These are phyloP conservation scores for Apostasia ramifera DNA, from an alignment of 106 monocot genomes.

Conservation along the genomic window DNA sequence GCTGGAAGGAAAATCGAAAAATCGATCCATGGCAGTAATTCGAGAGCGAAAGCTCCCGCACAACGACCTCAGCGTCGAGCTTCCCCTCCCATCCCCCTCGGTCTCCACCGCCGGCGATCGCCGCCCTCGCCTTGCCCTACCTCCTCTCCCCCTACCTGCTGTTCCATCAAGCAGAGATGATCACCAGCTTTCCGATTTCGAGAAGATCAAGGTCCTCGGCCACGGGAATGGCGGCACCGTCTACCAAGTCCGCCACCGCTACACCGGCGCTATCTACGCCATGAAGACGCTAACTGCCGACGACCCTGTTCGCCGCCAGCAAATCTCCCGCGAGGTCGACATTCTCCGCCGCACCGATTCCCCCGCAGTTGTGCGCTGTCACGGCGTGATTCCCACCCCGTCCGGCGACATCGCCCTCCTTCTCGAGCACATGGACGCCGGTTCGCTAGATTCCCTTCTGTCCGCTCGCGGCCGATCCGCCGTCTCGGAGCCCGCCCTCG, in stretches of 20 bases:
- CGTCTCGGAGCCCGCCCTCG: slow-evolving; percentile 31
- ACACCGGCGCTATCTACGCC: slow-evolving; percentile 32
- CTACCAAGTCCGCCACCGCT: slow-evolving; percentile 61
- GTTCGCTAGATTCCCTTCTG: slow-evolving; percentile 25
- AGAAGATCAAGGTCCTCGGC: slow-evolving; percentile 52
- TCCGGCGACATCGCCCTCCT: slow-evolving; percentile 36
- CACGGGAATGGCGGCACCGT: slow-evolving; percentile 74
- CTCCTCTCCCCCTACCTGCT: slow-evolving; percentile 6
- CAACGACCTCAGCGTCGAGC: slow-evolving; percentile 12
- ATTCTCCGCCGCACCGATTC: slow-evolving; percentile 42
- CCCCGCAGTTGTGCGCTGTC: slow-evolving; percentile 36
- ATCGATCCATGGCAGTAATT: slow-evolving; percentile 29
- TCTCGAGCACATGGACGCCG: slow-evolving; percentile 35
- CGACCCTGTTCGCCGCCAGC: background rate
- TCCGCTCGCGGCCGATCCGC: background rate
- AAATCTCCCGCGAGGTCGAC: slow-evolving; percentile 33
- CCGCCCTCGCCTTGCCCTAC: slow-evolving; percentile 1
- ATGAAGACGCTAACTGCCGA: slow-evolving; percentile 43
- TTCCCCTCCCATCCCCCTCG: background rate
- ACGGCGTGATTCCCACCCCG: slow-evolving; percentile 14
- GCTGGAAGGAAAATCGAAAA: too few relatives aligned
- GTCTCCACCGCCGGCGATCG: background rate
- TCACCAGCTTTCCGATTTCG: slow-evolving; percentile 40
- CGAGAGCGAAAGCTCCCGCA: slow-evolving; percentile 14
- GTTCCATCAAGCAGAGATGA: background rate